Percentiles rank a stretch among this genome's conserved stretches.
These are phyloP conservation scores for Ophiobolus disseminans DNA, from an alignment of 2,329 filamentous ascomycete species.

Conservation along the genomic window DNA sequence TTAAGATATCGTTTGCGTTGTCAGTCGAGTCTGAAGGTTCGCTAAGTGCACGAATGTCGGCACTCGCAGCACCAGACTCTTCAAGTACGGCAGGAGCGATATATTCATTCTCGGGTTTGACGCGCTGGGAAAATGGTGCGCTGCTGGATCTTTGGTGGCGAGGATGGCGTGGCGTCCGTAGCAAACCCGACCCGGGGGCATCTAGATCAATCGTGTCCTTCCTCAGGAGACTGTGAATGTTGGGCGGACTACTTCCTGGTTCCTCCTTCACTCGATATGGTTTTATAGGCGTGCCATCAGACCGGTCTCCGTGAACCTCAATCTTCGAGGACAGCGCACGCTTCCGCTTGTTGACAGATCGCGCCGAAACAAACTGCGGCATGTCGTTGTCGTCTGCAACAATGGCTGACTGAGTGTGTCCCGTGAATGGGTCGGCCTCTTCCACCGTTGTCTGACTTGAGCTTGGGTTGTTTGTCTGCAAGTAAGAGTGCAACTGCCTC, in stretches of 20 bases:
- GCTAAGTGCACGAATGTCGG: conserved; percentile 29
- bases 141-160: conserved; percentile 40
- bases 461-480: conserved; percentile 21
- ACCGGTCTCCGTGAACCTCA: conserved; percentile 28
- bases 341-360: conserved; percentile 54
- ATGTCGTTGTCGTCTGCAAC: conserved; percentile 46
- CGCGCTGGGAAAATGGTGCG: conserved; percentile 28
- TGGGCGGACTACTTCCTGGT: conserved; percentile 41
- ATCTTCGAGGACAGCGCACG: conserved; percentile 21
- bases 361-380: conserved; percentile 52
- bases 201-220: conserved; percentile 57
- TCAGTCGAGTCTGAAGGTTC: conserved; percentile 19
- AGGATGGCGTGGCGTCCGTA: conserved; percentile 40
- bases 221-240: conserved; percentile 28
- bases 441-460: conserved; percentile 57
- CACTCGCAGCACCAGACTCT: conserved; percentile 2
- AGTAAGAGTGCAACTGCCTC: conserved; percentile 1
- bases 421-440: conserved; percentile 32
- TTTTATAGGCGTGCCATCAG: conserved; percentile 38
- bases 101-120: conserved; percentile 23
- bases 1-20: conserved; percentile 19
- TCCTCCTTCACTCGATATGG: conserved; percentile 52
- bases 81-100: neutral
- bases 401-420: conserved; percentile 5
- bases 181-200: conserved; percentile 36